Evolutionary conservation across 2,329 filamentous ascomycete genomes (phyloP).

Genomic region (Cytospora piceicola): DNA sequence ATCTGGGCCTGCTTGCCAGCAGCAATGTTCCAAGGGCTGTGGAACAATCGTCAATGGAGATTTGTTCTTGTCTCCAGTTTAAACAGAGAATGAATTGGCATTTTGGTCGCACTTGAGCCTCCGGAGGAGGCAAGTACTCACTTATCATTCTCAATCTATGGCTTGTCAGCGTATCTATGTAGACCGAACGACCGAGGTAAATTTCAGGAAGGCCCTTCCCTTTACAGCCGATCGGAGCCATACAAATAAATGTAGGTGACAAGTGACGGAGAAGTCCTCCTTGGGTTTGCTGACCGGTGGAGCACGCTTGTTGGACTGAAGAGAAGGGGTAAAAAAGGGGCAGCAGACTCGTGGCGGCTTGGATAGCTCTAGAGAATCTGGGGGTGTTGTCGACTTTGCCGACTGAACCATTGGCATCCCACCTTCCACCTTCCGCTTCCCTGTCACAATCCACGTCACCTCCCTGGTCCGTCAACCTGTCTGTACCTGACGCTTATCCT

Average conservation of each 20-base stretch:
- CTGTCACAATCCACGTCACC: neutral
- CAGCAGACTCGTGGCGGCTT: neutral
- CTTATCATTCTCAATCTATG: neutral
- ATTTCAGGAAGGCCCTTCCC: neutral
- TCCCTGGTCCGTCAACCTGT: conserved; percentile 1
- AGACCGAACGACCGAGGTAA: conserved; percentile 2
- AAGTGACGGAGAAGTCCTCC: conserved; percentile 4
- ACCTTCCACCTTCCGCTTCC: conserved; percentile 17
- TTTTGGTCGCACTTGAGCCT: neutral
- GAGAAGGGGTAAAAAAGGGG: neutral
- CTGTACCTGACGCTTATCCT: conserved; percentile 21
- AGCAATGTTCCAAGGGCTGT: neutral
- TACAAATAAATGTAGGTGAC: neutral
- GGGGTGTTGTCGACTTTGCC: conserved; percentile 15
- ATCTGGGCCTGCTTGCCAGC: neutral
- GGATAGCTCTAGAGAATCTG: too few species aligned
- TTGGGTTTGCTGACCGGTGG: neutral
- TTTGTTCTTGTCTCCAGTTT: neutral
- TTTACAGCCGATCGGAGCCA: conserved; percentile 8
- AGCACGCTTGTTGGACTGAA: neutral
- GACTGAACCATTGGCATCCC: conserved; percentile 3
- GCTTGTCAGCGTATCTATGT: neutral
- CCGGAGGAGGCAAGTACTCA: neutral
- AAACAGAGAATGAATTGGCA: neutral
- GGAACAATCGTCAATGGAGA: neutral